Evolutionary conservation across 148 eudicot species (phyloP), one percentile per base, ranked within the genome.

Genomic region (Rhododendron kiyosumense): DNA sequence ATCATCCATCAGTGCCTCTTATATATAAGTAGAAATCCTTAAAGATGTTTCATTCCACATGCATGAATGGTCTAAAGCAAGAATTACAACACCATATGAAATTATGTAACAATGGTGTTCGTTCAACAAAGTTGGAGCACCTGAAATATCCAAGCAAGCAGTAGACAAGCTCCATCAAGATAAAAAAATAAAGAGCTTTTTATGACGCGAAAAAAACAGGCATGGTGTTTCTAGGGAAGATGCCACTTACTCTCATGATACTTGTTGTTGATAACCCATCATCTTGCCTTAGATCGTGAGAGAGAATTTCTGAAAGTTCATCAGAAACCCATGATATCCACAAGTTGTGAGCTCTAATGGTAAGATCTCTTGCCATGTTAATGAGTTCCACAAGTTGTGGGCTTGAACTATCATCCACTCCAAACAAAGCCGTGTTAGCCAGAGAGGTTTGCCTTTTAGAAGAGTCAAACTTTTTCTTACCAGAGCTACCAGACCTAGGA

Each of bases 251-350:
- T 83, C 92, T 94, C 90, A 91, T 82, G 57, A 96, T 90, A 87
- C 91, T 87, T 85, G 92, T 87, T 15, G 98, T 86, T 52, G 94
- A 90, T 89, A 97, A 86, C 63, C 93, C 96, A 86, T 95, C 98
- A 88, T 97, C 99, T 82, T 82, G 86, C 83, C 86, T 89, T 81
- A 95, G 94, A 86, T 94, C 88, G 36, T 83, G 83, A 3, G 90
- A 91, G 43, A 97, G 93, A 67, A 92, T 85, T 61, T 77, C 76
- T 51, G 98, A 90, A 61, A 97, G 98, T 87, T 95, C 96, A 87
- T 91, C 92, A 61, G 98, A 91, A 49, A 97, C 91, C 98, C 98
- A 97, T 79, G 94, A 92, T 83, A 95, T 94, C 99, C 99, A 97
- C 86, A 97, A 82, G 85, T 93, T 91, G 84, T 97, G 96, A 86